phyloP scores from a whole-genome alignment of 129 eudicot genomes.

The Arctium lappa region DNA sequence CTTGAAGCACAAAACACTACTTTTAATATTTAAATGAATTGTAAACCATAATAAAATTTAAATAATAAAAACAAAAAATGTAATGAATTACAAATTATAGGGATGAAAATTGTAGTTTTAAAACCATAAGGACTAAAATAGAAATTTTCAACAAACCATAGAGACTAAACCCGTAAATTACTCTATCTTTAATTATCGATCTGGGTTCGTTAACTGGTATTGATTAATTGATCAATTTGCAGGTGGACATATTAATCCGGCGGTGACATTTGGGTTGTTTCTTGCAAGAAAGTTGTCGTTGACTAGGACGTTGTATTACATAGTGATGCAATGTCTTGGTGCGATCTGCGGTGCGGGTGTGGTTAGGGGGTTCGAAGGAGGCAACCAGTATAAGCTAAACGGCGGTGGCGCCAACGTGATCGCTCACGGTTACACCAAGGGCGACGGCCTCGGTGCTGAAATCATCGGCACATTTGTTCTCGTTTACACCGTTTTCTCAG shows the following conservation, averaged over 20 bases:
- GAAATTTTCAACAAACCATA: no score
- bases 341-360: conserved; percentile 84
- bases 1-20: no score
- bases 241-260: conserved; percentile 83
- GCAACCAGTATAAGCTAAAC: conserved; percentile 26
- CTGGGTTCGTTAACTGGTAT: not conserved
- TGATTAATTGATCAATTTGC: not conserved
- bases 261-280: conserved; percentile 69
- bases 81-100: no score
- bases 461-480: conserved; percentile 79
- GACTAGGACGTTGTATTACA: conserved; percentile 78
- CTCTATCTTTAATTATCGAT: no score
- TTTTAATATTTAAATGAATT: no score
- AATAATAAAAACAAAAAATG: no score
- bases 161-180: no score
- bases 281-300: conserved; percentile 75
- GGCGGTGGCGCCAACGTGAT: conserved; percentile 79
- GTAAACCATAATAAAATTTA: no score
- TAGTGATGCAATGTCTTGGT: conserved; percentile 84
- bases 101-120: no score
- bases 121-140: no score
- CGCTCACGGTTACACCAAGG: conserved; percentile 78
- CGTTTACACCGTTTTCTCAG: conserved; percentile 67
- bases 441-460: conserved; percentile 69
- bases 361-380: conserved; percentile 57